A percentile compares a stretch with the other conserved stretches of the same genome.
Evolutionary conservation across 1,139 yeast genomes (phyloP).

Genomic region (Arxiozyma telluris): DNA sequence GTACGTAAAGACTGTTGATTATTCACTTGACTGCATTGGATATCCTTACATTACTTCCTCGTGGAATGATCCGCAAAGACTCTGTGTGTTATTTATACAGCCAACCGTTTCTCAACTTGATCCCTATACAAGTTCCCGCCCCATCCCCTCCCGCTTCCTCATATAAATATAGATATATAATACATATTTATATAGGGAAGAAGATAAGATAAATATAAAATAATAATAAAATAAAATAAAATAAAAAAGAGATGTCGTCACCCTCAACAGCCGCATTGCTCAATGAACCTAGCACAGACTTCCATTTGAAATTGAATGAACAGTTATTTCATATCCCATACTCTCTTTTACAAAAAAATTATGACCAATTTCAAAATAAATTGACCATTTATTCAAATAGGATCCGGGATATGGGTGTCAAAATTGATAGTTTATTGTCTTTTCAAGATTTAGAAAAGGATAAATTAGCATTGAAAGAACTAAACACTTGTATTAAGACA

Average conservation of each 20-base stretch:
- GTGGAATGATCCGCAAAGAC: too few species aligned
- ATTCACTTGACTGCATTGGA: too few species aligned
- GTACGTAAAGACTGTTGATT: too few species aligned
- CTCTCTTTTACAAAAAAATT: constrained; percentile 50
- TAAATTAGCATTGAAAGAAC: constrained; percentile 21
- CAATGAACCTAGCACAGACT: constrained; percentile 34
- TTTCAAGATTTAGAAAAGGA: constrained; percentile 31
- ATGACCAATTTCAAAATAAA: constrained; percentile 43
- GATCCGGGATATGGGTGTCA: constrained; percentile 27
- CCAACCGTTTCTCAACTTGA: too few species aligned
- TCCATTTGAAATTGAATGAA: constrained; percentile 37
- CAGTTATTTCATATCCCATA: constrained; percentile 54
- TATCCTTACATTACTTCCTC: too few species aligned
- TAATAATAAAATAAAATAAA: too few species aligned
- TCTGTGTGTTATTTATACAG: too few species aligned
- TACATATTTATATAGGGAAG: too few species aligned
- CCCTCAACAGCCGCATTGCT: constrained; percentile 6
- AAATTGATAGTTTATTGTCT: constrained; percentile 35
- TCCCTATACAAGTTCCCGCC: too few species aligned
- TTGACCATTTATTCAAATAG: constrained; percentile 38
- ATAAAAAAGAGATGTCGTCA: not conserved
- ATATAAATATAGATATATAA: too few species aligned
- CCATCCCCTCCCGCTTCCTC: too few species aligned
- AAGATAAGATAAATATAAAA: too few species aligned
- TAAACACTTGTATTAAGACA: constrained; percentile 33